Base-by-base conservation (phyloP, 176 grass and related monocot genomes). In the Elaeis guineensis region DNA sequence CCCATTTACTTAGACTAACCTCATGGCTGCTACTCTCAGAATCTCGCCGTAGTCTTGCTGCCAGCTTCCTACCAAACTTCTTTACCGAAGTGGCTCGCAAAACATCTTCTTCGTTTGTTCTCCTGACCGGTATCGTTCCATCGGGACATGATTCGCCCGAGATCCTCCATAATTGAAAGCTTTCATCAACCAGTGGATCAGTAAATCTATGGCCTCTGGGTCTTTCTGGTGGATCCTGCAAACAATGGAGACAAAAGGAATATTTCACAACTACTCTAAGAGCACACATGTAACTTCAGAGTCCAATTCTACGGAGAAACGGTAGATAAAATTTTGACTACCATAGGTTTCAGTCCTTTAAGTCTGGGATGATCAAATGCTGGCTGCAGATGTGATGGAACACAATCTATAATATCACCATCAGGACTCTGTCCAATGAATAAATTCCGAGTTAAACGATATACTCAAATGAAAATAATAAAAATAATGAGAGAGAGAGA, bases 321-420 rank as follows among this genome's bases (percentile, higher is more conserved):
- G 1, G 35, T 44, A 44, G 35, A 44, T 44, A 14, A 44, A 44
- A 44, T 14, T 12, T 44, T 14, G 4, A 22, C 17, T 86, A 91
- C 88, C 85, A 89, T 17, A 49, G 90, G 79, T 35, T 72, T 67
- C 59, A 86, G 68, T 16, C 90, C 76, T 25, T 62, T 78, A 57
- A 95, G 78, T 78, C 85, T 86, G 0, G 90, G 85, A 62, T 95
- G 85, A 77, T 95, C 90, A 83, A 89, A 95, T 20, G 90, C 85
- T 78, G 90, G 90, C 75, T 95, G 90, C 67, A 85, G 79, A 76
- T 89, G 82, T 50, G 80, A 69, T 68, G 73, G 79, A 20, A 95
- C 90, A 73, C 90, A 95, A 51, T 95, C 90, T 68, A 95, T 86
- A 66, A 86, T 18, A 72, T 95, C 90, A 50, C 90, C 90, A 84